These are phyloP conservation scores for Fomitopsis pulvina DNA, from an alignment of 768 basidiomycete species.

Conservation along the genomic window DNA sequence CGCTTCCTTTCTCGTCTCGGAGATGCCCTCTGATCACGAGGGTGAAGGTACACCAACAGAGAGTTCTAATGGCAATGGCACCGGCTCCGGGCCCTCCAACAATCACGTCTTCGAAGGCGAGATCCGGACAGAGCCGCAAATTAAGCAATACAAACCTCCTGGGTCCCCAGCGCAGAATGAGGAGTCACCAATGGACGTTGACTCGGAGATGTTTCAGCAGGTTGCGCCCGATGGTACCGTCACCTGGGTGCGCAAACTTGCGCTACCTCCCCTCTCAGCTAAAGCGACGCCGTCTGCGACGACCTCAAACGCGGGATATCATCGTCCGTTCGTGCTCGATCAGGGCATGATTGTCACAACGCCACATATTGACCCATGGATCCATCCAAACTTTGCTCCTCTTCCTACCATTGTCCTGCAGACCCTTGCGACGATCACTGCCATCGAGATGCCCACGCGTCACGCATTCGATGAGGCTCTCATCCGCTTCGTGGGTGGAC, in stretches of 20 bases:
- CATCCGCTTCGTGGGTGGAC: slow-evolving; percentile 38
- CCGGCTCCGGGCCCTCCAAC: slow-evolving; percentile 11
- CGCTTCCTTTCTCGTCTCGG: slow-evolving; percentile 42
- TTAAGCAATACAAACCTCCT: slow-evolving; percentile 20
- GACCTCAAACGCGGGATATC: slow-evolving; percentile 9
- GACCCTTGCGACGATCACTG: slow-evolving; percentile 45
- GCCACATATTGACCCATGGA: slow-evolving; percentile 51
- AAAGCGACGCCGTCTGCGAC: not conserved
- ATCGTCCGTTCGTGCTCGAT: slow-evolving; percentile 31
- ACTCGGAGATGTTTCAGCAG: slow-evolving; percentile 15
- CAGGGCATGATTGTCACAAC: slow-evolving; percentile 31
- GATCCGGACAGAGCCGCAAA: slow-evolving; percentile 19
- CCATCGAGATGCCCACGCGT: slow-evolving; percentile 55
- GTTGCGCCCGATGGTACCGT: slow-evolving; percentile 30
- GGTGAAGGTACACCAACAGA: slow-evolving; percentile 12
- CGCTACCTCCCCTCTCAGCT: slow-evolving; percentile 1
- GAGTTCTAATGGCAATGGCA: not conserved
- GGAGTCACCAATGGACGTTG: slow-evolving; percentile 17
- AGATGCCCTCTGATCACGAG: slow-evolving; percentile 13
- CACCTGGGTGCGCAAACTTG: slow-evolving; percentile 27
- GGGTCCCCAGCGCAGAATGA: slow-evolving; percentile 15
- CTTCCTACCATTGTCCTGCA: slow-evolving; percentile 52
- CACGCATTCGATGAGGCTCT: slow-evolving; percentile 46
- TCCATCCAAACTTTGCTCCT: slow-evolving; percentile 48
- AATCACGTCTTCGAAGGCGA: slow-evolving; percentile 18